Evolutionary conservation across 306 rosid genomes (phyloP).

Genomic region (Fragaria nilgerrensis): DNA sequence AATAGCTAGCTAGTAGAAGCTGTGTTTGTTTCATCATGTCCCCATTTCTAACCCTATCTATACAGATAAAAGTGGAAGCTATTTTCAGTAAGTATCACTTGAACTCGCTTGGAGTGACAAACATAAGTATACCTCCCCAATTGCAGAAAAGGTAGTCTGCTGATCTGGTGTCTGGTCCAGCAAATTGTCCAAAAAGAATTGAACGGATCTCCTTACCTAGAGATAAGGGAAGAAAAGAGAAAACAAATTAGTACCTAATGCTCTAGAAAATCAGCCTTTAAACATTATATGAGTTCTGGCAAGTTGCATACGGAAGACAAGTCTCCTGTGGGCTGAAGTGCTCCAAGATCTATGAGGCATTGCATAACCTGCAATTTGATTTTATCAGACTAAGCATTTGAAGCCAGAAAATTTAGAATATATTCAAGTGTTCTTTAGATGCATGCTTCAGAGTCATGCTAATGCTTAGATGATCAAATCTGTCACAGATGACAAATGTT

Average conservation of each 20-base stretch:
- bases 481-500: not conserved
- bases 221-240: slow-evolving; percentile 1
- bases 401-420: not conserved
- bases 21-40: not conserved
- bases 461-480: not conserved
- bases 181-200: slow-evolving; percentile 66
- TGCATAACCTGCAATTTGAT: slow-evolving; percentile 59
- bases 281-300: not conserved
- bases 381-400: slow-evolving; percentile 21
- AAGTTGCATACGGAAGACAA: slow-evolving; percentile 48
- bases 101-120: not conserved
- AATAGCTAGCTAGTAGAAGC: not conserved
- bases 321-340: slow-evolving; percentile 83
- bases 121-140: slow-evolving; percentile 63
- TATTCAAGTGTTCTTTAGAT: slow-evolving; percentile 2
- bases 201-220: slow-evolving; percentile 84
- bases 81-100: not conserved
- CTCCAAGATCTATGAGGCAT: slow-evolving; percentile 75
- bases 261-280: not conserved
- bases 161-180: slow-evolving; percentile 68
- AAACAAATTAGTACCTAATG: not conserved
- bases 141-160: slow-evolving; percentile 71
- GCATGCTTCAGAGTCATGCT: slow-evolving; percentile 4
- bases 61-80: not conserved
- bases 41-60: not conserved